A percentile compares a stretch with the other conserved stretches of the same genome.
These are phyloP conservation scores for Colletotrichum eleusines DNA, from an alignment of 2,329 filamentous ascomycete species.

Conservation along the genomic window DNA sequence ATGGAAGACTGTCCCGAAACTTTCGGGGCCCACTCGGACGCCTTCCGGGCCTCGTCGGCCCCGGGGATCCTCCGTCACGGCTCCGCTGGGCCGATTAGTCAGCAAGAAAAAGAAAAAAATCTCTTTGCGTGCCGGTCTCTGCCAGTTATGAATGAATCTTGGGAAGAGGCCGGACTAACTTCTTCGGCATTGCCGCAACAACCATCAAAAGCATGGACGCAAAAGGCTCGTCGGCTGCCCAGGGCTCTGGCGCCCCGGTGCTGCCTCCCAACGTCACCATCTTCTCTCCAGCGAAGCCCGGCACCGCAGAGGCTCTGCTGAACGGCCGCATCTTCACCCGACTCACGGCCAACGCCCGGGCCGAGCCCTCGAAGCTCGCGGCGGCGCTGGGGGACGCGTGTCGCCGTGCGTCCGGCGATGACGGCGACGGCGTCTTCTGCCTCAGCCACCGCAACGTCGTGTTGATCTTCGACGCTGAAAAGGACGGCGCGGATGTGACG, in stretches of 20 bases:
- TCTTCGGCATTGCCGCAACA: not conserved
- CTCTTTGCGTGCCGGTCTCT: not conserved
- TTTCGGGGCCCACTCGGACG: not conserved
- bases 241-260: not conserved
- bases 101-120: no score
- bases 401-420: constrained; percentile 24
- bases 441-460: constrained; percentile 41
- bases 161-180: not conserved
- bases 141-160: not conserved
- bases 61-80: not conserved
- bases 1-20: not conserved
- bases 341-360: constrained; percentile 41
- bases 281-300: constrained; percentile 40
- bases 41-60: not conserved
- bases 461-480: constrained; percentile 41
- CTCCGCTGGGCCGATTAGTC: not conserved
- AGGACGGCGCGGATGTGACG: constrained; percentile 29
- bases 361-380: constrained; percentile 36
- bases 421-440: no score
- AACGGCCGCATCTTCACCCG: constrained; percentile 42
- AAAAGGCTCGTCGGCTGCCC: not conserved
- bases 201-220: not conserved
- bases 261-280: constrained; percentile 44
- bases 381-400: constrained; percentile 25
- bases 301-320: constrained; percentile 37